Evolutionary conservation across 2,329 filamentous ascomycete species (phyloP).

Genomic region (Beauveria sp.): DNA sequence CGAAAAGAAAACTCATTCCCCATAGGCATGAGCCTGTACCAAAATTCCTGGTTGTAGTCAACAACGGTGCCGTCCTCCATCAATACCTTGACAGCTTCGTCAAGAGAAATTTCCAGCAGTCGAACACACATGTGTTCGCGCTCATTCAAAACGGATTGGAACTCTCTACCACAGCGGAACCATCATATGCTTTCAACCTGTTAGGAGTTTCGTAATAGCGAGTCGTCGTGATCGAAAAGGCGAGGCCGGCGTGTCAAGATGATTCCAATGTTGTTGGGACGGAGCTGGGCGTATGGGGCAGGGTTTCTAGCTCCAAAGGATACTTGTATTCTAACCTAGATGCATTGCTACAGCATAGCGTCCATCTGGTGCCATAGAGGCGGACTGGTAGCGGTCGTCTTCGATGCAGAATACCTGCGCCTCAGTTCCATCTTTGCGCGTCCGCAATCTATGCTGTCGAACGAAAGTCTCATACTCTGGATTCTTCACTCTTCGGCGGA

Average conservation of each 20-base stretch:
- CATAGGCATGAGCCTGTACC: not conserved
- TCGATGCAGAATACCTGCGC: too few species aligned
- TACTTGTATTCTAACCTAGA: not conserved
- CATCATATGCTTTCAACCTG: conserved; percentile 16
- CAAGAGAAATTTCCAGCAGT: conserved; percentile 14
- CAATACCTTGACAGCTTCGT: conserved; percentile 15
- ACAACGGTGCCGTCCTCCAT: conserved; percentile 20
- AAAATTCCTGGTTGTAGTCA: conserved; percentile 14
- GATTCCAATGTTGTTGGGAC: not conserved
- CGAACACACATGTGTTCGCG: conserved; percentile 20
- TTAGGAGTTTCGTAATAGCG: conserved; percentile 19
- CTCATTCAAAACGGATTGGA: conserved; percentile 18
- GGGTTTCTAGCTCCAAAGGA: not conserved
- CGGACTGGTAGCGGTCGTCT: too few species aligned
- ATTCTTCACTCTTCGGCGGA: not conserved
- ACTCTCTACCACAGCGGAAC: conserved; percentile 15
- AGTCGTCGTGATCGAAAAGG: conserved; percentile 13
- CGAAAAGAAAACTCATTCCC: conserved; percentile 18
- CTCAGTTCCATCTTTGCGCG: too few species aligned
- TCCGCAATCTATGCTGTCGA: too few species aligned
- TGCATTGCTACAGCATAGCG: not conserved
- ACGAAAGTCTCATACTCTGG: not conserved
- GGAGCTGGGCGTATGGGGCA: not conserved
- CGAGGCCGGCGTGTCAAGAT: conserved; percentile 12
- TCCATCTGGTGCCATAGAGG: not conserved